Evolutionary conservation across 2,329 filamentous ascomycete species (phyloP).

Genomic region (Microsporum audouinii): DNA sequence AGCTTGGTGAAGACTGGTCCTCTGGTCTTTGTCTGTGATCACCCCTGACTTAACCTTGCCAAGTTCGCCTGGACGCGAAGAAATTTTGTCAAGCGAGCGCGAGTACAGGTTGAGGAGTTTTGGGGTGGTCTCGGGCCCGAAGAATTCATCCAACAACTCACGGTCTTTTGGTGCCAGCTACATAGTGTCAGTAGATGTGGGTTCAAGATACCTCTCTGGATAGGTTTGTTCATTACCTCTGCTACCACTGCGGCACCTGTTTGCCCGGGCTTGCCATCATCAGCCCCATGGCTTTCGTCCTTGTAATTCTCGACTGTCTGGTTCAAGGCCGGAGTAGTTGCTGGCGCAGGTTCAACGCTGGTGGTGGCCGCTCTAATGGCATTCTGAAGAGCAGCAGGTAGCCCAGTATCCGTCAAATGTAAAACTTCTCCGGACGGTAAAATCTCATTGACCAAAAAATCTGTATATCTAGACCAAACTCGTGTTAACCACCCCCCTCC

Average conservation of each 20-base stretch:
- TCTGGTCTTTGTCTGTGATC: slow-evolving; percentile 49
- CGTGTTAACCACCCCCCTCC: slow-evolving; percentile 3
- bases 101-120: slow-evolving; percentile 46
- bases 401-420: slow-evolving; percentile 49
- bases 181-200: neutral
- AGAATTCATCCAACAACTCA: slow-evolving; percentile 34
- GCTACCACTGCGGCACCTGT: neutral
- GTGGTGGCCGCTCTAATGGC: slow-evolving; percentile 1
- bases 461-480: slow-evolving; percentile 54
- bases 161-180: slow-evolving; percentile 34
- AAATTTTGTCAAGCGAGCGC: slow-evolving; percentile 42
- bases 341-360: neutral
- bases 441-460: slow-evolving; percentile 90
- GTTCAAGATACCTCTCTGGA: neutral
- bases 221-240: neutral
- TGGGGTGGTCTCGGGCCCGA: slow-evolving; percentile 41
- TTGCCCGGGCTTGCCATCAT: neutral
- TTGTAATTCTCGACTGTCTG: neutral
- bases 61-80: slow-evolving; percentile 46
- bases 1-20: slow-evolving; percentile 52
- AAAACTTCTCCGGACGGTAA: slow-evolving; percentile 61
- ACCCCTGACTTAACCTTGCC: slow-evolving; percentile 42
- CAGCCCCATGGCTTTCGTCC: neutral
- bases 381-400: slow-evolving; percentile 17
- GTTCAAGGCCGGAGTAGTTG: neutral